Evolutionary conservation across 1,284 basidiomycete genomes (phyloP), one percentile per base, ranked within the genome.

Genomic region (Schizophyllum commune): DNA sequence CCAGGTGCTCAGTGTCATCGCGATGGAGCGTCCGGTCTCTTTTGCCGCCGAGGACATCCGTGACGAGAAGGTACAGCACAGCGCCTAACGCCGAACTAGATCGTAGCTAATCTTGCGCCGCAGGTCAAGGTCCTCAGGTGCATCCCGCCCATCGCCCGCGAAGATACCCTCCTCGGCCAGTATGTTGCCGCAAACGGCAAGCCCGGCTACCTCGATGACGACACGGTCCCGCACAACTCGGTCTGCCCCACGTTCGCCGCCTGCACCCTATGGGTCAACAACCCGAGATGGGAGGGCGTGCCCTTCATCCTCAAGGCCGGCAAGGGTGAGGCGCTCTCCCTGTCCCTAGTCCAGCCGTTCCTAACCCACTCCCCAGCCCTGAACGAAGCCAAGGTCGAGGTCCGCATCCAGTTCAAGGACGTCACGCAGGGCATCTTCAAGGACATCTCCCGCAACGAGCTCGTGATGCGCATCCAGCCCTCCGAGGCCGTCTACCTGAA

Each of bases 11-110:
- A 94, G 89, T 65, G 85, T 98, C 67, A 75, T 98, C 66, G 89
- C 95, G 21, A 98, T 98, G 95, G 95, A 98, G 73, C 86, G 95
- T 52, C 96, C 95, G 3, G 94, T 97, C n/a, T 97, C 95, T 1
- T 98, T 98, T 75, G 85, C 92, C 8, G 87, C 95, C 39, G 94
- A 98, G 76, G 95, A 98, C 72, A 94, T 98, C 69, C 92, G 96
- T 66, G 94, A 98, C 72, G 96, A 98, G 77, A 98, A 98, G 88
- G 93, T 90, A 66, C 62, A 73, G 64, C 56, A 55, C 58, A 59
- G 21, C 7, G 15, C 33, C 60, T 53, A 2, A 22, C 17, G 32
- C 32, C 19, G 15, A 59, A 22, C 32, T 32, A 60, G 55, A 67
- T 62, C 58, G 56, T 58, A 58, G 59, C 55, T 32, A 39, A 47